Evolutionary conservation across 2,329 filamentous ascomycete species (phyloP), one percentile per base, ranked within the genome.

Genomic region (Exophiala alcalophila): DNA sequence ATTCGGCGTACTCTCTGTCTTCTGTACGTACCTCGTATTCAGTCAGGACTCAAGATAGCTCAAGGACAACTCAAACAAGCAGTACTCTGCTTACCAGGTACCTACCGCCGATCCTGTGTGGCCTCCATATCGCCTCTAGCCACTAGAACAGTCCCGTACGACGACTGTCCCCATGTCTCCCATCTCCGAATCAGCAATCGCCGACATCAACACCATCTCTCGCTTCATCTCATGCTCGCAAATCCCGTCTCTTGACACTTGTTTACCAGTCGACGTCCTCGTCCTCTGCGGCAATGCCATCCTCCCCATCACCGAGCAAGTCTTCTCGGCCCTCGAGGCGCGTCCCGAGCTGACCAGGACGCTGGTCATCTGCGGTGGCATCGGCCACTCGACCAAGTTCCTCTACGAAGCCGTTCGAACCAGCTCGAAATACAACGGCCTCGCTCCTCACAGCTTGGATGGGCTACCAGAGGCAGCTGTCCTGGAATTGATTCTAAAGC

Each of bases 381-480:
- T 69, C 15, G 69, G 69, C 2, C 69, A 73, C 49, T 70, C 67
- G 1, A 73, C 69, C 4, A 44, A 59, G 9, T 60, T 64, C 11
- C 58, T 73, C 4, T 71, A 70, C 46, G 59, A 65, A 3, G 64
- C 68, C 3, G 59, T 72, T 1, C 57, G 55, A 5, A 44, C 47
- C 2, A 61, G 67, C 46, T 52, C 57, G 7, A 54, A 39, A 4
- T 66, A 61, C 16, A 16, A 43, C 6, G 16, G 12, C 4, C 50
- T 71, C 4, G 34, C 52, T 2, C 24, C 52, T 7, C 48, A 58
- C 4, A n/a, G n/a, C n/a, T 54, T 67, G 10, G 26, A 57, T 3
- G 65, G 64, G 5, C 47, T 65, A 3, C 62, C 69, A 2, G 69
- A 71, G 54, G 61, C 69, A 2, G 56, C 58, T 10, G 62, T 71